Evolutionary conservation across 2,329 filamentous ascomycete species (phyloP), one percentile per base, ranked within the genome.

Genomic region (Exophiala sp.): DNA sequence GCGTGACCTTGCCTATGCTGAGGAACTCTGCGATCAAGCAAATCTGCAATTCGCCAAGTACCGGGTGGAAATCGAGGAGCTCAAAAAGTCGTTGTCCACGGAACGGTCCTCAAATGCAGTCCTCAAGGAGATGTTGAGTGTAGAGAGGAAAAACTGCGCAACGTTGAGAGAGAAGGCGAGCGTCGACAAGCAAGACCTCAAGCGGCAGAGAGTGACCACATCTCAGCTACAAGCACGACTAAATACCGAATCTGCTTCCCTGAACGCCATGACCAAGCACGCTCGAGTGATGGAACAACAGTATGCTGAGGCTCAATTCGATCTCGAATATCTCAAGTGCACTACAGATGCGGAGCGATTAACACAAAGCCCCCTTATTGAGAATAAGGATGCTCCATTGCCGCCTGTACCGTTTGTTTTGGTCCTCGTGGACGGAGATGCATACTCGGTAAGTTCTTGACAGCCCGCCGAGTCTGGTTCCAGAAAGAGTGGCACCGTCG

Each of bases 361-460:
- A 3, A n/a, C 10, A 12, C 29, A 38, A 14, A n/a, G 36, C 4
- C 43, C 45, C 1, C 20, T 35, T 6, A 29, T 36, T 10, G 38
- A 38, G 12, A 33, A 48, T 16, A 29, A 39, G 12, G 47, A 59
- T 12, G n/a, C 47, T 49, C 54, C 54, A 32, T 47, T 58, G 7
- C 49, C 50, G 36, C 36, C 53, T 6, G 55, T 55, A 24, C 55
- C 61, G 11, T 63, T 63, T 48, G 61, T 63, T 33, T 57, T 63
- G 16, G 61, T 63, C 5, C 41, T 63, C 8, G 52, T 63, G 8
- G 61, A 63, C 39, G 61, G 61, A 3, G 61, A 63, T 52, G 59
- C 61, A 4, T 63, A 63, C 47, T n/a, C 14, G 32, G 60, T 60
- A 44, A 45, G 52, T 46, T 7, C 21, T 3, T 9, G 40, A 24